Conservation (phyloP, 768 basidiomycete species). For the Gyrodon lividus region DNA sequence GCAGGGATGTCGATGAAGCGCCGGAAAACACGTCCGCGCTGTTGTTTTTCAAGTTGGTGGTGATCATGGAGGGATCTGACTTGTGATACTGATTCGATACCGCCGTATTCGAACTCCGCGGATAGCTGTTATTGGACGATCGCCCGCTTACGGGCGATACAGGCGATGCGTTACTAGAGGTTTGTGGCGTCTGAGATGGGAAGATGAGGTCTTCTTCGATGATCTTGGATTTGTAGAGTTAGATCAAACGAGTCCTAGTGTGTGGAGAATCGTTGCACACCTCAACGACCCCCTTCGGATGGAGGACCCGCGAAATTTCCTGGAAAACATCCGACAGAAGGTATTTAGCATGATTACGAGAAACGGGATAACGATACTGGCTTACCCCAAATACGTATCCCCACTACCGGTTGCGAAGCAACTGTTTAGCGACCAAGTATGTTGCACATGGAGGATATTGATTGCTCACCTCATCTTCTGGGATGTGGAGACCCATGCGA, state of each 20-base stretch:
- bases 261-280: constrained; percentile 34
- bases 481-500: constrained; percentile 63
- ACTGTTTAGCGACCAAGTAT: constrained; percentile 13
- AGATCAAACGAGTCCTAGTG: not conserved
- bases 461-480: constrained; percentile 63
- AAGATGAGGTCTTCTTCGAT: constrained; percentile 76
- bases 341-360: constrained; percentile 15
- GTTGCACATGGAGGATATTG: not conserved
- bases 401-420: constrained; percentile 45
- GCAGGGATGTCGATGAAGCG: constrained; percentile 22
- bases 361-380: constrained; percentile 9
- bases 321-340: constrained; percentile 26
- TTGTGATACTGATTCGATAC: constrained; percentile 22
- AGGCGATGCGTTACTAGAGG: constrained; percentile 3
- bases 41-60: constrained; percentile 13
- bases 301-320: constrained; percentile 69
- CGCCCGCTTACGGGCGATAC: constrained; percentile 2
- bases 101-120: constrained; percentile 29
- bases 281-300: constrained; percentile 62
- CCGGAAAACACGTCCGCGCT: constrained; percentile 11
- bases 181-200: constrained; percentile 40
- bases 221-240: constrained; percentile 40
- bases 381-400: constrained; percentile 61
- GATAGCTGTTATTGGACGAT: constrained; percentile 24
- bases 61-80: constrained; percentile 22